phyloP scores from a whole-genome alignment of 116 monocot genomes.

The Cymodocea nodosa region DNA sequence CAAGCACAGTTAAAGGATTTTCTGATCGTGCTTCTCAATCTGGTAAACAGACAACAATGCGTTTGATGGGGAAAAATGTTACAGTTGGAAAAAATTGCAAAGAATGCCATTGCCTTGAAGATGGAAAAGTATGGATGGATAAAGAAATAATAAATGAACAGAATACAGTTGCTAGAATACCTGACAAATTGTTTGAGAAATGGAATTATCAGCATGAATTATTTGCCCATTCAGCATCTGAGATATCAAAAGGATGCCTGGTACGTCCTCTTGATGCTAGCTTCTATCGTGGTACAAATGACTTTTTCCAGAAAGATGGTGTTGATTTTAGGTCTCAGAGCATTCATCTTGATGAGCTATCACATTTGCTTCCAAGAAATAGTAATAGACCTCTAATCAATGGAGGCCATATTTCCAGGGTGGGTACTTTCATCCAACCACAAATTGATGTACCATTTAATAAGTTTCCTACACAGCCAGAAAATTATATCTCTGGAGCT shows the following conservation, averaged over 20 bases:
- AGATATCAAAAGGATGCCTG: constrained; percentile 11
- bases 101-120: constrained; percentile 21
- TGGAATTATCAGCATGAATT: constrained; percentile 12
- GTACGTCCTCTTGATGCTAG: constrained; percentile 3
- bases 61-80: constrained; percentile 83
- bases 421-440: constrained; percentile 8
- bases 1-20: constrained; percentile 5
- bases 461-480: constrained; percentile 7
- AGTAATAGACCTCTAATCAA: constrained; percentile 6
- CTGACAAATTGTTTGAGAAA: constrained; percentile 5
- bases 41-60: constrained; percentile 42
- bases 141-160: constrained; percentile 31
- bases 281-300: constrained; percentile 3
- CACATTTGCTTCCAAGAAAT: constrained; percentile 20
- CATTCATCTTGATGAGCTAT: constrained; percentile 12
- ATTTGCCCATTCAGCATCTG: constrained; percentile 6
- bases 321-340: constrained; percentile 5
- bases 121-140: constrained; percentile 32
- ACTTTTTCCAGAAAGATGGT: constrained; percentile 12
- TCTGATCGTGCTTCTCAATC: constrained; percentile 11
- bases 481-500: constrained; percentile 7
- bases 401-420: constrained; percentile 8
- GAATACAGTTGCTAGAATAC: not conserved
- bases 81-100: constrained; percentile 31
- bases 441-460: constrained; percentile 11